Evolutionary conservation across 495 filamentous ascomycete genomes (phyloP).

Genomic region (Chlorociboria aeruginascens): DNA sequence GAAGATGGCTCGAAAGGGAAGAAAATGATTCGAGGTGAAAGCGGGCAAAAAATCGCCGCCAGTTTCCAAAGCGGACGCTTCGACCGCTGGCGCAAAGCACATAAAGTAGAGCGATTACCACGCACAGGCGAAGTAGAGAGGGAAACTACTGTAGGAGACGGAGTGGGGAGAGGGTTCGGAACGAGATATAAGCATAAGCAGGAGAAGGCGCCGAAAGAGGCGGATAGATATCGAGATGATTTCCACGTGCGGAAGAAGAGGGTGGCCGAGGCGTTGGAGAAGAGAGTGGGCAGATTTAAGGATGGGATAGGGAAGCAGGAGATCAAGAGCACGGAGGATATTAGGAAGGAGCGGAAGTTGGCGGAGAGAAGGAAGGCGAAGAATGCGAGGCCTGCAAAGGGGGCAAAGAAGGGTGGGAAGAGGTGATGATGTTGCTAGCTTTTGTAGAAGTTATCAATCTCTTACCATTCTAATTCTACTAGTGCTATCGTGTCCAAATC

Average conservation of each 20-base stretch:
- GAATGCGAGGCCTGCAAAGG: constrained; percentile 75
- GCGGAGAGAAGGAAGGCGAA: constrained; percentile 71
- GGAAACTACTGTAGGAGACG: constrained; percentile 20
- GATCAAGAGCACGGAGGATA: constrained; percentile 70
- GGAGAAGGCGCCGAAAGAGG: constrained; percentile 79
- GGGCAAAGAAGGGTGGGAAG: constrained; percentile 30
- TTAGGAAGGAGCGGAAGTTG: constrained; percentile 65
- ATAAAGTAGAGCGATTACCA: constrained; percentile 67
- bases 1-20: constrained; percentile 80
- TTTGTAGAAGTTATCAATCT: constrained; percentile 1
- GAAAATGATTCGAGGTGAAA: constrained; percentile 81
- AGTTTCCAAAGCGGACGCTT: constrained; percentile 88
- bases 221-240: constrained; percentile 82
- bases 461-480: background rate
- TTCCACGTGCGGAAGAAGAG: constrained; percentile 85
- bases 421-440: too few relatives aligned
- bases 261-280: constrained; percentile 75
- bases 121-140: constrained; percentile 71
- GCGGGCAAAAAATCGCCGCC: constrained; percentile 89
- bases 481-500: too few relatives aligned
- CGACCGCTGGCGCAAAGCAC: constrained; percentile 76
- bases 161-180: constrained; percentile 21
- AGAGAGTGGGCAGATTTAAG: constrained; percentile 59
- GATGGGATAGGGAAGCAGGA: constrained; percentile 61
- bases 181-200: constrained; percentile 67